Percentiles rank a stretch among this genome's conserved stretches.
Evolutionary conservation across 768 basidiomycete genomes (phyloP).

Genomic region (Kondoa malvinella): DNA sequence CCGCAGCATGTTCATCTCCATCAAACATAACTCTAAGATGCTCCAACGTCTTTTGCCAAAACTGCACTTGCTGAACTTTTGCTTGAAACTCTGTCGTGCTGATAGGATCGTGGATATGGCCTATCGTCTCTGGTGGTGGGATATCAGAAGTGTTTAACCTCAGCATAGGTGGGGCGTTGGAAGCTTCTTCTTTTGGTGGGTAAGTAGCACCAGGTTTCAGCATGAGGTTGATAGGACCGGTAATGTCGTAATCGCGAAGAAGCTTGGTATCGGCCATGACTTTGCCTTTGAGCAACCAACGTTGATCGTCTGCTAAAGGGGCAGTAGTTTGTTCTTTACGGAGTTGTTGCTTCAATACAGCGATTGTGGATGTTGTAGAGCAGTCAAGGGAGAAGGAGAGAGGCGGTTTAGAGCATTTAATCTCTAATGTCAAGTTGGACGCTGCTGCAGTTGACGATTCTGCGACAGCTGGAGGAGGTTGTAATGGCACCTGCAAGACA

Average conservation of each 20-base stretch:
- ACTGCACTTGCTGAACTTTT: conserved; percentile 31
- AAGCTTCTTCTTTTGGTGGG: conserved; percentile 26
- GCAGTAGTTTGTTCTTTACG: conserved; percentile 42
- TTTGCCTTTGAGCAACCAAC: conserved; percentile 85
- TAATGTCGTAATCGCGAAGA: conserved; percentile 65
- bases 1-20: conserved; percentile 36
- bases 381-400: conserved; percentile 52
- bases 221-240: conserved; percentile 69
- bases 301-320: conserved; percentile 61
- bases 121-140: conserved; percentile 14
- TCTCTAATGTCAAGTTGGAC: conserved; percentile 47
- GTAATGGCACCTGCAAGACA: neutral
- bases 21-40: conserved; percentile 44
- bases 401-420: conserved; percentile 85
- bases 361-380: conserved; percentile 65
- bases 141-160: conserved; percentile 18
- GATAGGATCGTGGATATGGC: conserved; percentile 7
- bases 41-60: conserved; percentile 54
- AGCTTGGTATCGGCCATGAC: conserved; percentile 75
- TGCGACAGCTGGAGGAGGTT: neutral
- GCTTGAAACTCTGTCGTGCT: conserved; percentile 1
- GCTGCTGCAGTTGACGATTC: neutral
- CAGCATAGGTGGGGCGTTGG: conserved; percentile 22
- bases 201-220: conserved; percentile 58
- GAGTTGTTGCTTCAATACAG: conserved; percentile 59